Evolutionary conservation across 176 grass and related monocot genomes (phyloP).

Genomic region (Leersia perrieri): DNA sequence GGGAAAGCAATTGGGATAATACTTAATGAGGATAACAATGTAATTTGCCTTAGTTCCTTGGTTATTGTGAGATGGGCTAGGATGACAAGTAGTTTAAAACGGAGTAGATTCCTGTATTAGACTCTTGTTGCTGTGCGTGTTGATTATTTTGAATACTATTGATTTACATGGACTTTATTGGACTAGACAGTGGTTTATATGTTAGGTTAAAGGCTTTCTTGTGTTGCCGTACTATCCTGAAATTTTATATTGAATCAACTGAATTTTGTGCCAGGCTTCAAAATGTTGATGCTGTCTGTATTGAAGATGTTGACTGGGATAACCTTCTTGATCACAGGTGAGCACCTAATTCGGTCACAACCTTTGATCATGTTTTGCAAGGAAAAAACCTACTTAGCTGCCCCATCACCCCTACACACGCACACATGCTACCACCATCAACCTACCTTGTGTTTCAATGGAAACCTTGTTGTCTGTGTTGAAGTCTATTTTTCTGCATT

Average conservation of each 20-base stretch:
- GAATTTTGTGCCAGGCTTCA: slow-evolving; percentile 52
- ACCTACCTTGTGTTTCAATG: background rate
- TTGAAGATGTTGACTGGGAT: slow-evolving; percentile 91
- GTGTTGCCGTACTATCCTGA: background rate
- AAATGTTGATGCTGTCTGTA: slow-evolving; percentile 55
- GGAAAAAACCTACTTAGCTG: background rate
- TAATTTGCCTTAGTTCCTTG: too few relatives aligned
- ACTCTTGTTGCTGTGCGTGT: background rate
- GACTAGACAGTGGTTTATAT: background rate
- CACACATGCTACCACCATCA: too few relatives aligned
- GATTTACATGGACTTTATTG: background rate
- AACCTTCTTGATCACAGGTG: slow-evolving; percentile 77
- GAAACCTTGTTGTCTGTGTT: background rate
- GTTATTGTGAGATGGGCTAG: too few relatives aligned
- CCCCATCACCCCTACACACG: too few relatives aligned
- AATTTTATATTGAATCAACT: slow-evolving; percentile 10
- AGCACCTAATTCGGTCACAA: background rate
- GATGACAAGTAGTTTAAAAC: too few relatives aligned
- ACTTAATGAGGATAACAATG: too few relatives aligned
- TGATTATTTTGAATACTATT: slow-evolving; percentile 4
- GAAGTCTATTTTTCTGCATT: background rate
- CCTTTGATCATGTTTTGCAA: background rate
- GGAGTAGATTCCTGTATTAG: background rate
- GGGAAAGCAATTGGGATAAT: too few relatives aligned
- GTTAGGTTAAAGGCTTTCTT: background rate